Percentiles rank a stretch among this genome's conserved stretches.
Conservation (phyloP, 352 stramenopile species). For the Pythium rishiriense region DNA sequence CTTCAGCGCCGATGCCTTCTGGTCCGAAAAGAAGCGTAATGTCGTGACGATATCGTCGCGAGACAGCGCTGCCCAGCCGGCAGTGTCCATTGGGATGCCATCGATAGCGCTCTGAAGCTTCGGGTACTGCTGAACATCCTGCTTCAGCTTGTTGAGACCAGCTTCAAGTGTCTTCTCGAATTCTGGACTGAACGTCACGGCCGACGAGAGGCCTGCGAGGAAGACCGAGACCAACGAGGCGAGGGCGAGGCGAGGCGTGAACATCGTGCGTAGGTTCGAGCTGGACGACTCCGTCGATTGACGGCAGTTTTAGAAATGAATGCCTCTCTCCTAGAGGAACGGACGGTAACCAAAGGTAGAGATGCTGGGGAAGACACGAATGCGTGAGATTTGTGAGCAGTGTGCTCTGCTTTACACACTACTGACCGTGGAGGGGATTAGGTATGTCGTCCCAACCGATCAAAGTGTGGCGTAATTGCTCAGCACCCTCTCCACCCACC, state of each 20-base stretch:
- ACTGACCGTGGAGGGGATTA: too few relatives aligned
- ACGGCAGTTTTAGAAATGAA: slow-evolving; percentile 1
- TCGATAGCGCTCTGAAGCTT: not conserved
- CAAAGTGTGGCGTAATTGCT: too few relatives aligned
- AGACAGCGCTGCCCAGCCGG: not conserved
- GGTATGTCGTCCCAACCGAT: too few relatives aligned
- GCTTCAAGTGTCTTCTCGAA: not conserved
- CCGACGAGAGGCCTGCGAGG: not conserved
- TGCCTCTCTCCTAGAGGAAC: too few relatives aligned
- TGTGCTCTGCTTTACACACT: too few relatives aligned
- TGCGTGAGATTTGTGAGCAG: too few relatives aligned
- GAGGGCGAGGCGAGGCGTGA: not conserved
- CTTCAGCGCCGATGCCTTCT: not conserved
- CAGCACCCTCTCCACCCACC: too few relatives aligned
- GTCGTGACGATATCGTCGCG: slow-evolving; percentile 1
- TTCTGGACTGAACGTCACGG: not conserved
- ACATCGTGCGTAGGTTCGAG: not conserved
- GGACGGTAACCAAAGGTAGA: too few relatives aligned
- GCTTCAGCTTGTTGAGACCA: not conserved
- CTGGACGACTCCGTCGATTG: not conserved
- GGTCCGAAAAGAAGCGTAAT: not conserved
- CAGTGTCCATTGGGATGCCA: not conserved
- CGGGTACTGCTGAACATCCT: not conserved
- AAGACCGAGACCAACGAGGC: not conserved
- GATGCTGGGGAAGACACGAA: too few relatives aligned